Evolutionary conservation across 2,329 filamentous ascomycete genomes (phyloP), one percentile per base, ranked within the genome.

Genomic region (Cladobotryum mycophilum): DNA sequence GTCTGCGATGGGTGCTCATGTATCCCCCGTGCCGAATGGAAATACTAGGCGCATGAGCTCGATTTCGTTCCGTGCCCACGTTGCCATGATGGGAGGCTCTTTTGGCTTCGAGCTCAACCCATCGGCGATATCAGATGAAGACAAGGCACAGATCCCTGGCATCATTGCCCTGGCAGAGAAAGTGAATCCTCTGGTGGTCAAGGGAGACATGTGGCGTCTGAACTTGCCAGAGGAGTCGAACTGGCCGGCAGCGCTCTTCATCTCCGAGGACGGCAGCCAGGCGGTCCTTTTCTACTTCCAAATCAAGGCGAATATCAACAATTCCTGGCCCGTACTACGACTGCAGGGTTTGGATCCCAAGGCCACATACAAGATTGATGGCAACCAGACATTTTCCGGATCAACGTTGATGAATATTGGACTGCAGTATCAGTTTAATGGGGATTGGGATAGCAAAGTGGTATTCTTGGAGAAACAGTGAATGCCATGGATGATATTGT

Each of bases 21-120:
- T 85, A 34, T 82, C 79, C 8, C 75, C 75, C 0, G 74, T 82
- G 0, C 82, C 82, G 1, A 85, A 85, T 55, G 73, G 76, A 0
- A 65, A 79, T 34, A 82, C 80, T 0, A 64, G 70, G 0, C 78
- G 82, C 17, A 77, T 72, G 1, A 76, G 76, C 1, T 75, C 81
- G 0, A 71, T 85, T 12, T 63, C 64, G 1, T 85, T 85, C 68
- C 79, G 82, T 34, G 80, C 78, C 0, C 81, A 85, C 49, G 82
- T 85, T 0, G 82, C 82, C 5, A 80, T 84, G 70, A 85, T 85
- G 82, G 82, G 82, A 49, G 82, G 82, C 2, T 82, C 79, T 0
- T 85, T 85, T 56, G 82, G 82, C 0, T 73, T 85, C 11, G 82
- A 86, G 60, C 72, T 86, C 7, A 73, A 84, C 58, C 82, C 82